A percentile compares a stretch with the other conserved stretches of the same genome.
phyloP scores from a whole-genome alignment of 305 asterid genomes.

The Coffea humblotiana region DNA sequence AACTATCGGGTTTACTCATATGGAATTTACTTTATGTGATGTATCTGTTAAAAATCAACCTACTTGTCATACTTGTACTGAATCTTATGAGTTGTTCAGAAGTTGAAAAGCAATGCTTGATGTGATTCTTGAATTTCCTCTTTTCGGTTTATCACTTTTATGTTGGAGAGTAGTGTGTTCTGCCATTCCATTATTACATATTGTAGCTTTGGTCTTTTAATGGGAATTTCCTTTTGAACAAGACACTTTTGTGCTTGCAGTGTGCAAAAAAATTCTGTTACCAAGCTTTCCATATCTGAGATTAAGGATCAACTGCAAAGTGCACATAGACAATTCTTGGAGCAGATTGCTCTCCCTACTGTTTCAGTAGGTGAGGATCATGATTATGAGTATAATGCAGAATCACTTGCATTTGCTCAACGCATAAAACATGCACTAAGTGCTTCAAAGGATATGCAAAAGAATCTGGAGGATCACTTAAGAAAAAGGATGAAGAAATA shows the following conservation, averaged over 20 bases:
- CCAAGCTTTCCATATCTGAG: constrained; percentile 80
- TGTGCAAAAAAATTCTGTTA: constrained; percentile 40
- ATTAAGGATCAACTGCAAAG: constrained; percentile 72
- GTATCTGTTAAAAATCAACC: constrained; percentile 6
- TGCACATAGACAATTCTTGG: constrained; percentile 69
- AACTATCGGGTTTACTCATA: constrained; percentile 18
- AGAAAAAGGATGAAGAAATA: constrained; percentile 66
- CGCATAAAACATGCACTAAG: constrained; percentile 63
- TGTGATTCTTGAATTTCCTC: background rate
- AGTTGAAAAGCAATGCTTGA: background rate
- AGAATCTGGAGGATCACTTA: constrained; percentile 58
- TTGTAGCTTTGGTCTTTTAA: background rate
- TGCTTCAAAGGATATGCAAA: constrained; percentile 80
- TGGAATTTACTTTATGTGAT: constrained; percentile 24
- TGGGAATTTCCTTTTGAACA: background rate
- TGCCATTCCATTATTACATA: background rate
- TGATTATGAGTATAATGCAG: constrained; percentile 39
- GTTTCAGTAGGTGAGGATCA: constrained; percentile 56
- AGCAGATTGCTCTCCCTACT: constrained; percentile 65
- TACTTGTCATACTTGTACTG: background rate
- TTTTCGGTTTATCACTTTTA: background rate
- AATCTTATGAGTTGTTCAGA: background rate
- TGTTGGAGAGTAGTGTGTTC: background rate
- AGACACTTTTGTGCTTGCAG: constrained; percentile 38
- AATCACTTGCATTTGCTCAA: constrained; percentile 58